Evolutionary conservation across 1,139 yeast species (phyloP).

Genomic region (Nematodospora anomalae): DNA sequence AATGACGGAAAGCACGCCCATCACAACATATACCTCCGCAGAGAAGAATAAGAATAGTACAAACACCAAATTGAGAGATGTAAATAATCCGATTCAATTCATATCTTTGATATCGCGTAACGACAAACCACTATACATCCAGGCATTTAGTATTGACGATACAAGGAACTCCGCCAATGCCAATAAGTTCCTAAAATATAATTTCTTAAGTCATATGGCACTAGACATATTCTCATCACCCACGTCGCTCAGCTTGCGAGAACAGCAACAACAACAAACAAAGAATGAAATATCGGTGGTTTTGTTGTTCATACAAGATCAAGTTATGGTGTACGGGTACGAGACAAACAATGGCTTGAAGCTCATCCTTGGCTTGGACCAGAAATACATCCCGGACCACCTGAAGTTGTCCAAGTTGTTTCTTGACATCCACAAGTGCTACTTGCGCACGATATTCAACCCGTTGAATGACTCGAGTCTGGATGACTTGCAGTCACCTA

Average conservation of each 20-base stretch:
- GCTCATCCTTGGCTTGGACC: constrained; percentile 50
- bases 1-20: not conserved
- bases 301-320: constrained; percentile 60
- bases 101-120: constrained; percentile 56
- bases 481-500: constrained; percentile 25
- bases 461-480: constrained; percentile 42
- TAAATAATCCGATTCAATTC: constrained; percentile 34
- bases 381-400: constrained; percentile 17
- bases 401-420: constrained; percentile 28
- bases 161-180: constrained; percentile 19
- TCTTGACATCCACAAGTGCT: constrained; percentile 46
- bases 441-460: constrained; percentile 53
- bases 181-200: constrained; percentile 55
- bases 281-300: constrained; percentile 26
- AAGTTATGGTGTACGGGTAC: constrained; percentile 58
- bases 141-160: constrained; percentile 39
- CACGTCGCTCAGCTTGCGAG: constrained; percentile 37
- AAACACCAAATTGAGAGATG: not conserved
- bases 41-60: not conserved
- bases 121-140: constrained; percentile 61
- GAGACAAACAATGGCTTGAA: constrained; percentile 64
- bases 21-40: not conserved
- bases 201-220: constrained; percentile 67
- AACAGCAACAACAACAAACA: constrained; percentile 34
- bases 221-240: constrained; percentile 63